Base-by-base conservation (phyloP, 2,329 filamentous ascomycete species). In the Calycina marina region DNA sequence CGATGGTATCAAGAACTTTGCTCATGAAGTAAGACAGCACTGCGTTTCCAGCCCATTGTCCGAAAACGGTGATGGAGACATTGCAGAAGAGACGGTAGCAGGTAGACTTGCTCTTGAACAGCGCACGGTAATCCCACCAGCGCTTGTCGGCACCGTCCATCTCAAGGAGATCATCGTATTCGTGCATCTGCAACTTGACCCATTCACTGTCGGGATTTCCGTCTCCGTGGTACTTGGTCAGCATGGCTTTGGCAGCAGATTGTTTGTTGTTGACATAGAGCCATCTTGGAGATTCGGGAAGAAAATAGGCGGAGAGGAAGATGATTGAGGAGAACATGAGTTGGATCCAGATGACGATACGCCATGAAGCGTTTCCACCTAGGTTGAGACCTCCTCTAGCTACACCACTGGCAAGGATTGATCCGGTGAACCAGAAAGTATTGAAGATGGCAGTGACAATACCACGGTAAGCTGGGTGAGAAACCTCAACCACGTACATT, bases 221-320 rank as follows among this genome's bases (percentile, higher is more conserved):
- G 26, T 69, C 61, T 29, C 66, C 65, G 39, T 70, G 67, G 35
- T 64, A 75, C 35, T 60, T 66, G 5, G 59, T 61, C 26, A 77
- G 58, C 10, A 66, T 63, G 2, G 57, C 55, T 11, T 64, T 55
- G 0, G 69, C 66, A 32, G 69, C 56, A 4, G 69, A 63, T 9
- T 59, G 54, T 25, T 65, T 62, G 39, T 65, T 60, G 35, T 70
- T 63, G 35, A 63, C 62, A 35, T 72, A 68, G 14, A 75, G 56
- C 70, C 70, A 77, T 35, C 72, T 55, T 2, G 73, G 73, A 3
- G 67, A 72, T 44, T 77, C 72, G 0, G 73, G 72, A 1, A 76
- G 55, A 40, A 72, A 61, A 35, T 61, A 69, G 4, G 63, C 57
- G 14, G 59, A 57, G 9, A 61, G 14, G 6, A 62, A 53, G 26